Conservation (phyloP, 441 rosid species). For the Corymbia calophylla region DNA sequence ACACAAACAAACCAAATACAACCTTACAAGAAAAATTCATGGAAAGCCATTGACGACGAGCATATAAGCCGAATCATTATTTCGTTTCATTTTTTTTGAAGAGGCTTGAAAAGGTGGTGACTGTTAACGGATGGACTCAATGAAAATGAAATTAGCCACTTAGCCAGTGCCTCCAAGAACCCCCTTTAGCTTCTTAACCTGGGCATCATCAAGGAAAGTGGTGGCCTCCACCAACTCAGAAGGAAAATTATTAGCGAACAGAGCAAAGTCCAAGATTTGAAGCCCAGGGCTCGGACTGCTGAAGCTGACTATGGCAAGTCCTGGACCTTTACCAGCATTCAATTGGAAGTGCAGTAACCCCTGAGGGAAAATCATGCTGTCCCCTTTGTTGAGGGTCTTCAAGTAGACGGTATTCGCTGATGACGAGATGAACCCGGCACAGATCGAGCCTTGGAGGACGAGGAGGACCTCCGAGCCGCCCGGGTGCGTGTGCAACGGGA, state of each 20-base stretch:
- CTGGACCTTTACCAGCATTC: neutral
- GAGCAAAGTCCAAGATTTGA: conserved; percentile 3
- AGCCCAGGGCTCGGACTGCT: conserved; percentile 6
- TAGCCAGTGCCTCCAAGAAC: conserved; percentile 6
- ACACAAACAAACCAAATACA: neutral
- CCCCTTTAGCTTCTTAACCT: conserved; percentile 5
- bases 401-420: neutral
- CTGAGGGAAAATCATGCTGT: conserved; percentile 1
- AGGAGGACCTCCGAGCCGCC: neutral
- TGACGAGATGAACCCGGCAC: neutral
- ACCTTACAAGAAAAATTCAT: neutral
- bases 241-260: neutral
- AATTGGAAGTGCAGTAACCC: conserved; percentile 7
- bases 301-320: neutral
- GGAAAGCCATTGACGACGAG: neutral
- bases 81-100: neutral
- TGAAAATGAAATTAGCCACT: neutral
- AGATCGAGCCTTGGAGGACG: neutral
- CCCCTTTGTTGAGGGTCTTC: conserved; percentile 6
- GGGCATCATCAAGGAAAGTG: neutral
- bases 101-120: neutral
- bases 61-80: neutral
- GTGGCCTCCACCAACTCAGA: neutral
- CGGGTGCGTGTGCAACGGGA: conserved; percentile 8
- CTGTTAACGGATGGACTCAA: neutral